phyloP scores from a whole-genome alignment of 176 grass and related monocot species.

The Rhynchospora breviuscula region DNA sequence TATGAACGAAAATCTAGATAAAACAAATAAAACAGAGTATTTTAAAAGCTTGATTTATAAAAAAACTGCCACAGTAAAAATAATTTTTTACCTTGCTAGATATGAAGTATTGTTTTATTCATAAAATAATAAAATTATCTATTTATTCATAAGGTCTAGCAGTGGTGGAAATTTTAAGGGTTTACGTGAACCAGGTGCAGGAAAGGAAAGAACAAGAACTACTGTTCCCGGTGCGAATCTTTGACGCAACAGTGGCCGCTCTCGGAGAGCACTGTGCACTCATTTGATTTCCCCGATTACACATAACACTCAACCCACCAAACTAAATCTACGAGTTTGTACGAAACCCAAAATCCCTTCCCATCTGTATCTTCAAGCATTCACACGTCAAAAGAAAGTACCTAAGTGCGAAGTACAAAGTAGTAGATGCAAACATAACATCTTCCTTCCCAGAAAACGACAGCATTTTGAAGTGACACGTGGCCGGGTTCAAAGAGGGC shows the following conservation, averaged over 20 bases:
- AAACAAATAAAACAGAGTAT: too few relatives aligned
- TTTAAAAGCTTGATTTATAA: too few relatives aligned
- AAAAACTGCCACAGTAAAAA: too few relatives aligned
- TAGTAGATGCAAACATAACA: background rate
- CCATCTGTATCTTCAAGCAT: background rate
- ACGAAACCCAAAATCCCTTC: background rate
- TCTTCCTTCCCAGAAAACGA: slow-evolving; percentile 10
- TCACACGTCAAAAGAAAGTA: background rate
- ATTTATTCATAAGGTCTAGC: background rate
- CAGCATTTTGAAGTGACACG: background rate
- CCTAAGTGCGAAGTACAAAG: background rate
- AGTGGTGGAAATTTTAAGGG: background rate
- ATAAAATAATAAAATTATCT: background rate
- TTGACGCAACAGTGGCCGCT: slow-evolving; percentile 27
- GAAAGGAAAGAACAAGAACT: background rate
- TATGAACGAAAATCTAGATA: too few relatives aligned
- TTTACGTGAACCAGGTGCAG: background rate
- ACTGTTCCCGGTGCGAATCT: slow-evolving; percentile 22
- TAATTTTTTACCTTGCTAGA: too few relatives aligned
- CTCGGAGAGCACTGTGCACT: slow-evolving; percentile 29
- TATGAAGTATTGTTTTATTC: too few relatives aligned
- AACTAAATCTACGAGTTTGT: background rate
- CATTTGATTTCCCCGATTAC: background rate
- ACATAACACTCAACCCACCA: background rate
- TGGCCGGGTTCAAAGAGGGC: slow-evolving; percentile 27